These are phyloP conservation scores for Mycena haematopus DNA, from an alignment of 768 basidiomycete genomes.

Conservation along the genomic window DNA sequence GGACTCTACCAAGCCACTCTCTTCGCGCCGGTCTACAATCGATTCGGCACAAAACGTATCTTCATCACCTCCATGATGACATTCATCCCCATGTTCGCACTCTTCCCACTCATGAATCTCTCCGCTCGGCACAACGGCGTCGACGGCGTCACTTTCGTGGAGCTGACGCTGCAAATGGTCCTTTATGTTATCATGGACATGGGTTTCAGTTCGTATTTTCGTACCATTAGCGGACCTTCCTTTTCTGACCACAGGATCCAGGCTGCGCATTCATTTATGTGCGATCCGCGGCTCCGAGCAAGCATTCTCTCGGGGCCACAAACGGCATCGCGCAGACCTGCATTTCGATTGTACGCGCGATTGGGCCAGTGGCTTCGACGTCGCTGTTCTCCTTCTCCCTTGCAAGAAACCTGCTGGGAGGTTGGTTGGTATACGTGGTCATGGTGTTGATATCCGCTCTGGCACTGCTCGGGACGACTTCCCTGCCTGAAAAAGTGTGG, in stretches of 20 bases:
- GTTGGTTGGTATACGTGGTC: conserved; percentile 1
- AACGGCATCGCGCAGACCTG: conserved; percentile 1
- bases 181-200: conserved; percentile 3
- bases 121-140: neutral
- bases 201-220: neutral
- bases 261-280: conserved; percentile 7
- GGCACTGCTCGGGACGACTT: neutral
- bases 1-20: conserved; percentile 2
- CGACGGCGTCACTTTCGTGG: neutral
- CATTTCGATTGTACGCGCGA: neutral
- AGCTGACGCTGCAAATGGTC: conserved; percentile 1
- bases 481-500: neutral
- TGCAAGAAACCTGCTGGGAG: neutral
- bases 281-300: conserved; percentile 1
- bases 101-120: conserved; percentile 1
- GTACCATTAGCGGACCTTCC: neutral
- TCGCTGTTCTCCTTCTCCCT: conserved; percentile 5
- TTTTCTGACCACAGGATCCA: neutral
- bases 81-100: conserved; percentile 2
- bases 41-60: neutral
- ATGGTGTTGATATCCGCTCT: neutral
- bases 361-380: neutral
- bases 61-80: neutral
- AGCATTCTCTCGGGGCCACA: conserved; percentile 1
- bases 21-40: conserved; percentile 1